Conservation (phyloP, 1,139 yeast genomes). For the Diutina ranongensis region DNA sequence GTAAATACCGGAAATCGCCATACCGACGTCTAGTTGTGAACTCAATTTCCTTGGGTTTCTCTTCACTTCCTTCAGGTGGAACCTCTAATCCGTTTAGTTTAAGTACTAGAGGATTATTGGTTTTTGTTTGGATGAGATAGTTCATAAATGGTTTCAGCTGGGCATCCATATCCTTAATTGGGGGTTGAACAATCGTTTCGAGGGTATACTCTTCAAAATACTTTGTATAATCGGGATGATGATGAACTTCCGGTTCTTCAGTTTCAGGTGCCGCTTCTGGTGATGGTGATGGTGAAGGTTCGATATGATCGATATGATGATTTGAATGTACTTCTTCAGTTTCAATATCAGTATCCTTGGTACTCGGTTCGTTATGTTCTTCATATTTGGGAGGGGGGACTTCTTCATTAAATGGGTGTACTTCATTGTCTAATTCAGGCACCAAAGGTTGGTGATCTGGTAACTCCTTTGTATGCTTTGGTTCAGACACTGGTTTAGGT, state of each 20-base stretch:
- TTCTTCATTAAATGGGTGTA: background rate
- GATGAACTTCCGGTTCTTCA: background rate
- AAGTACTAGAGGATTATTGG: constrained; percentile 33
- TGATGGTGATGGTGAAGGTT: background rate
- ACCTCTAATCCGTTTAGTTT: constrained; percentile 14
- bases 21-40: constrained; percentile 50
- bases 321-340: background rate
- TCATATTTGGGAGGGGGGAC: background rate
- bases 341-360: background rate
- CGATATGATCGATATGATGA: background rate
- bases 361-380: background rate
- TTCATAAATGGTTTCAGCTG: constrained; percentile 76
- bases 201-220: constrained; percentile 12
- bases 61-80: background rate
- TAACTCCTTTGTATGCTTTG: too few species aligned
- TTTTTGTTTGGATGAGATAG: constrained; percentile 60
- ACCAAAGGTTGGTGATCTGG: too few species aligned
- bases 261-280: background rate
- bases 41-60: background rate
- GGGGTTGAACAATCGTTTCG: constrained; percentile 46
- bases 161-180: constrained; percentile 65
- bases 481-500: background rate
- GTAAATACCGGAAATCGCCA: constrained; percentile 71
- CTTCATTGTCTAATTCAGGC: background rate
- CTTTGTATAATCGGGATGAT: background rate